These are phyloP conservation scores for Cercospora sesami DNA, from an alignment of 2,329 filamentous ascomycete genomes.

Conservation along the genomic window DNA sequence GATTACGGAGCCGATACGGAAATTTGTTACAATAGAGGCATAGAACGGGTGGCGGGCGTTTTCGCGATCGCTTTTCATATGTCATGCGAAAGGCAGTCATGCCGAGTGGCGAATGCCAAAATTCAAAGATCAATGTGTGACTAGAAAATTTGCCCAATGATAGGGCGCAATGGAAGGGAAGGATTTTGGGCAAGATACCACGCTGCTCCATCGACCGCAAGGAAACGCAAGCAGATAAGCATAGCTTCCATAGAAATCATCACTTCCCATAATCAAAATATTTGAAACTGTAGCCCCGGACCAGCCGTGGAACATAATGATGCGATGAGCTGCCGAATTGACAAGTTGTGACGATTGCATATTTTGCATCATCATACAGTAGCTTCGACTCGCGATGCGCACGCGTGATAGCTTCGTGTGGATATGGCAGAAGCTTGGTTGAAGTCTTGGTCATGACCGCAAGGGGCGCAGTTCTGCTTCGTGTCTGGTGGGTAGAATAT, in stretches of 20 bases:
- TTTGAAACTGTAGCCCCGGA: not conserved
- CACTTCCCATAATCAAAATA: not conserved
- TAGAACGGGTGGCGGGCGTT: not conserved
- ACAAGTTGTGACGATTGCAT: not conserved
- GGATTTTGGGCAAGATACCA: constrained; percentile 1
- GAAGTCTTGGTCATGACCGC: not conserved
- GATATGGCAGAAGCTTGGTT: not conserved
- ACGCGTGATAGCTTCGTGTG: not conserved
- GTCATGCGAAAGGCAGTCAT: not conserved
- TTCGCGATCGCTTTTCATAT: not conserved
- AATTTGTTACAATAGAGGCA: constrained; percentile 1
- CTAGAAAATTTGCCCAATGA: not conserved
- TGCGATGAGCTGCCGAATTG: not conserved
- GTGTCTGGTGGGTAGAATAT: not conserved
- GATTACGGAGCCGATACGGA: not conserved
- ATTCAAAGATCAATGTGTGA: not conserved
- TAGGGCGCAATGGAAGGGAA: not conserved
- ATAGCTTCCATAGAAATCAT: not conserved
- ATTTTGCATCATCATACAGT: not conserved
- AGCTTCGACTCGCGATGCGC: not conserved
- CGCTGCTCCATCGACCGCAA: not conserved
- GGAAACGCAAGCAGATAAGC: not conserved
- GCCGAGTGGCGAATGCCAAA: not conserved
- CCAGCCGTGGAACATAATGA: not conserved
- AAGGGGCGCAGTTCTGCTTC: not conserved